Percentiles rank a stretch among this genome's conserved stretches.
phyloP scores from a whole-genome alignment of 306 rosid genomes.

The Albizia julibrissin region DNA sequence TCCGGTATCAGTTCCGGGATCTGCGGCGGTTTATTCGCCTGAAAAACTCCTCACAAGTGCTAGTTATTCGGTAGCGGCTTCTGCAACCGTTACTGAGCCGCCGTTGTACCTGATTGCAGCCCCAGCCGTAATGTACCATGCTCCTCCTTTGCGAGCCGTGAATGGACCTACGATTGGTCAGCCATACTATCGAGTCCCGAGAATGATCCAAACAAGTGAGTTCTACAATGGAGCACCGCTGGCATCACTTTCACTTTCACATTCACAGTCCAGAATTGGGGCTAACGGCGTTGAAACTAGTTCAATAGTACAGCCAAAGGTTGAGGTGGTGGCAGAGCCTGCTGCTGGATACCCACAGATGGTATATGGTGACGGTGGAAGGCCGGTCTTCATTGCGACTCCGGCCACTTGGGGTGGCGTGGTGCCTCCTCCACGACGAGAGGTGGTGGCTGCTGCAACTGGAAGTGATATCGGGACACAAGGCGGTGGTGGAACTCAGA shows the following conservation, averaged over 20 bases:
- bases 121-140: conserved; percentile 47
- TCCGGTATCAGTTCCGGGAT: conserved; percentile 29
- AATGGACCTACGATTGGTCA: conserved; percentile 42
- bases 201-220: conserved; percentile 41
- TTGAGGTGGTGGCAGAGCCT: conserved; percentile 35
- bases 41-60: conserved; percentile 48
- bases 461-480: conserved; percentile 39
- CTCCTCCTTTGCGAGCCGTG: conserved; percentile 40
- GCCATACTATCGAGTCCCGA: conserved; percentile 55
- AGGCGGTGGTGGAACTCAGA: conserved; percentile 28
- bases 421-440: conserved; percentile 43
- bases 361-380: conserved; percentile 43
- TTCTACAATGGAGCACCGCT: conserved; percentile 39
- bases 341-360: conserved; percentile 54
- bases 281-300: conserved; percentile 29
- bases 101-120: conserved; percentile 49
- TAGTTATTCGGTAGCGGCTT: conserved; percentile 38
- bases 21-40: neutral
- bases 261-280: conserved; percentile 32
- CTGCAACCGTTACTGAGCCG: conserved; percentile 41
- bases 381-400: conserved; percentile 55
- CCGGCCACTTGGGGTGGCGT: conserved; percentile 29
- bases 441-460: conserved; percentile 8
- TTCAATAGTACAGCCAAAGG: conserved; percentile 32
- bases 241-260: conserved; percentile 22